phyloP scores from a whole-genome alignment of 768 basidiomycete species.

The Lactifluus pinguis region DNA sequence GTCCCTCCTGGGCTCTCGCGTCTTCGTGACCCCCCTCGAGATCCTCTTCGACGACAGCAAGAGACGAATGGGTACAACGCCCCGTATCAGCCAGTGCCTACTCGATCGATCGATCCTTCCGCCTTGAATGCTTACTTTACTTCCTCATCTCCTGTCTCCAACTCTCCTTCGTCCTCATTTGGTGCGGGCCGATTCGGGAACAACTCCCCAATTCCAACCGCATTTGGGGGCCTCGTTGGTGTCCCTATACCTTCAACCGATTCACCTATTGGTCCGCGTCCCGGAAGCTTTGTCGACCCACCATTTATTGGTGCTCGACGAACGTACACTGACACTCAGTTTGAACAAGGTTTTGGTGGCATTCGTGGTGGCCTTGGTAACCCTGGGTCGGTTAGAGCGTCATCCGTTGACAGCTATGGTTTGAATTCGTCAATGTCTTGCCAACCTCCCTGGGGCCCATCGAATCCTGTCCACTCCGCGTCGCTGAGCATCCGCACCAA shows the following conservation, averaged over 20 bases:
- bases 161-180: conserved; percentile 68
- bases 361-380: conserved; percentile 7
- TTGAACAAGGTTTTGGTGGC: conserved; percentile 11
- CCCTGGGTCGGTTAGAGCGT: conserved; percentile 1
- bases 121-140: conserved; percentile 55
- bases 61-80: conserved; percentile 36
- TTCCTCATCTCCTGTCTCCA: conserved; percentile 46
- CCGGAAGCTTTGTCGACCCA: conserved; percentile 10
- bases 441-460: conserved; percentile 8
- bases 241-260: conserved; percentile 23
- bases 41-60: conserved; percentile 30
- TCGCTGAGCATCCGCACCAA: conserved; percentile 1
- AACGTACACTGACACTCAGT: conserved; percentile 11
- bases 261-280: conserved; percentile 7
- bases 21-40: conserved; percentile 42
- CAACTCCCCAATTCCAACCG: conserved; percentile 59
- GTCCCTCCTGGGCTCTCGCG: conserved; percentile 49
- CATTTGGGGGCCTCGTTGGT: conserved; percentile 42
- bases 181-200: conserved; percentile 54
- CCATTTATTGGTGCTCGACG: conserved; percentile 8
- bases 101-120: conserved; percentile 48
- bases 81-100: conserved; percentile 61
- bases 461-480: conserved; percentile 6
- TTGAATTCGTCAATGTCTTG: conserved; percentile 11
- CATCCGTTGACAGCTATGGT: conserved; percentile 13